Evolutionary conservation across 768 basidiomycete genomes (phyloP).

Genomic region (Pisolithus microcarpus): DNA sequence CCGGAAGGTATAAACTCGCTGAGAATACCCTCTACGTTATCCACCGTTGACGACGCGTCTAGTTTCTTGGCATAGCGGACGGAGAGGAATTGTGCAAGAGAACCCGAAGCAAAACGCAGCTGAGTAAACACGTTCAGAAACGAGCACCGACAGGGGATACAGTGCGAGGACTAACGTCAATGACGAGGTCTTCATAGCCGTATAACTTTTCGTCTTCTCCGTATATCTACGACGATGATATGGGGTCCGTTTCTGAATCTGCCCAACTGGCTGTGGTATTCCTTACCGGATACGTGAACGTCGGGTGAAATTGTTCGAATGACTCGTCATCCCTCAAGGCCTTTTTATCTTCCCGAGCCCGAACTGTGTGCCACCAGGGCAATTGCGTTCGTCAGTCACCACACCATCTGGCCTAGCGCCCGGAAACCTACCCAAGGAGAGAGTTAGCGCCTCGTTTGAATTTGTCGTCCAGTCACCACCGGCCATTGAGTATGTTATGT

Average conservation of each 20-base stretch:
- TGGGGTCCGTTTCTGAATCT: constrained; percentile 1
- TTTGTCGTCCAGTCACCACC: constrained; percentile 63
- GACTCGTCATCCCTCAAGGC: constrained; percentile 48
- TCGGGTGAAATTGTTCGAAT: constrained; percentile 69
- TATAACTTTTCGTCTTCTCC: constrained; percentile 97
- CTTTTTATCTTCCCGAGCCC: constrained; percentile 60
- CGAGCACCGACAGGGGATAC: background rate
- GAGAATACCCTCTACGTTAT: constrained; percentile 79
- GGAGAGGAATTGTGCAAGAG: constrained; percentile 67
- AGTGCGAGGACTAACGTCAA: constrained; percentile 57
- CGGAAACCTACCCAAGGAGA: constrained; percentile 58
- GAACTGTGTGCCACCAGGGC: constrained; percentile 39
- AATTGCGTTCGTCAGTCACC: background rate
- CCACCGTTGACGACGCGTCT: constrained; percentile 58
- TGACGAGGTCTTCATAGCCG: constrained; percentile 77
- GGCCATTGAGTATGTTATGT: constrained; percentile 11
- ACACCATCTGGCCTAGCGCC: background rate
- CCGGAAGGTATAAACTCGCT: constrained; percentile 72
- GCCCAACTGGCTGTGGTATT: background rate
- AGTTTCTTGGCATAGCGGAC: constrained; percentile 65
- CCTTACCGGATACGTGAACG: constrained; percentile 89
- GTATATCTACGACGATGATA: constrained; percentile 56
- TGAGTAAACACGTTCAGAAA: constrained; percentile 24
- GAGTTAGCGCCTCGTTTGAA: constrained; percentile 67
- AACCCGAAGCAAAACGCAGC: constrained; percentile 86